phyloP scores from a whole-genome alignment of 2,329 filamentous ascomycete genomes.

The Botrytis cinerea region DNA sequence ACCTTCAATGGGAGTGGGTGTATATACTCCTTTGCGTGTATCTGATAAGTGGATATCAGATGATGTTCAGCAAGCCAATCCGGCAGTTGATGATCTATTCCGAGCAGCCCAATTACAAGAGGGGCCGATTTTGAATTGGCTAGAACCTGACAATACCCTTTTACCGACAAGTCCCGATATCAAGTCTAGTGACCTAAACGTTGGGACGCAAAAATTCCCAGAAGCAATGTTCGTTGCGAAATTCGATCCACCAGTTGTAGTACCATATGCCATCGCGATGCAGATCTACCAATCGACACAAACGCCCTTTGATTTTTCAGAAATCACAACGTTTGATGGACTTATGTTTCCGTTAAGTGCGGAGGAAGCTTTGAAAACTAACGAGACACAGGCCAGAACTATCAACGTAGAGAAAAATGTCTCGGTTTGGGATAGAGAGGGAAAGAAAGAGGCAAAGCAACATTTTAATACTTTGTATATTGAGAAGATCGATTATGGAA shows the following conservation, averaged over 20 bases:
- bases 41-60: slow-evolving; percentile 75
- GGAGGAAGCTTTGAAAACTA: slow-evolving; percentile 52
- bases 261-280: slow-evolving; percentile 65
- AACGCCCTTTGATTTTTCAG: slow-evolving; percentile 59
- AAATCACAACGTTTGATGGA: slow-evolving; percentile 47
- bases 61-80: slow-evolving; percentile 59
- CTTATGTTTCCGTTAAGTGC: slow-evolving; percentile 55
- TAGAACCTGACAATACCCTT: slow-evolving; percentile 68
- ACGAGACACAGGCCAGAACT: slow-evolving; percentile 52
- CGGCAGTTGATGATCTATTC: slow-evolving; percentile 48
- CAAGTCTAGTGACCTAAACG: slow-evolving; percentile 55
- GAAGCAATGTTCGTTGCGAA: slow-evolving; percentile 74
- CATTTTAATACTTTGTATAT: slow-evolving; percentile 67
- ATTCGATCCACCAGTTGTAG: slow-evolving; percentile 71
- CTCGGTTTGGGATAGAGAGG: slow-evolving; percentile 43
- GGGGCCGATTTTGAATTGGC: slow-evolving; percentile 63
- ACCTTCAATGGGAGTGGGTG: slow-evolving; percentile 40
- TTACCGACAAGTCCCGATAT: slow-evolving; percentile 48
- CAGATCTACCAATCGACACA: slow-evolving; percentile 62
- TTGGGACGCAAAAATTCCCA: slow-evolving; percentile 61
- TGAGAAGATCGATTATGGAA: slow-evolving; percentile 72
- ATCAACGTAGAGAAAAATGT: slow-evolving; percentile 54
- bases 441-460: slow-evolving; percentile 35
- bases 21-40: slow-evolving; percentile 64
- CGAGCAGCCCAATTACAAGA: slow-evolving; percentile 39